These are phyloP conservation scores for Ophiostoma piceae DNA, from an alignment of 2,329 filamentous ascomycete species.

Conservation along the genomic window DNA sequence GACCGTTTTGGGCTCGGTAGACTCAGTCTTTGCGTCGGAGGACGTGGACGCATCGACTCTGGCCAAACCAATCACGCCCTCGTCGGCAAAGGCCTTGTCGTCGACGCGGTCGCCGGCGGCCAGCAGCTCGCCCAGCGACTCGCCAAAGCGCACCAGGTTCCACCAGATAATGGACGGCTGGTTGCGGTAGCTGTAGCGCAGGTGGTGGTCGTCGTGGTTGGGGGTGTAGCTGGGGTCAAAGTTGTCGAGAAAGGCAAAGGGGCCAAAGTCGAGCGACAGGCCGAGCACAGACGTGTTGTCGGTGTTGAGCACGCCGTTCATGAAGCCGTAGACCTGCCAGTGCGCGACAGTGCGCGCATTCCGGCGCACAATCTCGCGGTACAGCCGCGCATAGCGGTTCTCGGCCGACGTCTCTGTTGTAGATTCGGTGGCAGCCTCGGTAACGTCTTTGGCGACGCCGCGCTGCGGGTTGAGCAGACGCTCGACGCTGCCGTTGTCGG, in stretches of 20 bases:
- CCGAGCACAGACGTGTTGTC: conserved; percentile 93
- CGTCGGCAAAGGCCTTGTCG: conserved; percentile 60
- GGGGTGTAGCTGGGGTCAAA: conserved; percentile 94
- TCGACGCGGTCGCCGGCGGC: conserved; percentile 72
- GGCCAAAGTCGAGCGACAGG: conserved; percentile 87
- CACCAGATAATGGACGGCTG: conserved; percentile 98
- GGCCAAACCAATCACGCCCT: conserved; percentile 53
- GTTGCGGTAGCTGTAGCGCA: conserved; percentile 88
- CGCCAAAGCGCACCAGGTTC: conserved; percentile 89
- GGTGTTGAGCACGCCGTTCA: conserved; percentile 96
- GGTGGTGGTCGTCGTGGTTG: conserved; percentile 86
- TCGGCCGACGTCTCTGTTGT: conserved; percentile 48
- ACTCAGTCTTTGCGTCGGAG: not conserved
- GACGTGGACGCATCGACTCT: not conserved
- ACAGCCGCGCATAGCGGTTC: conserved; percentile 82
- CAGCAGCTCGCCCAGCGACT: conserved; percentile 81
- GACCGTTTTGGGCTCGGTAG: not conserved
- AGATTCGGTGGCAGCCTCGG: not conserved
- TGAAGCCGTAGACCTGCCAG: conserved; percentile 99
- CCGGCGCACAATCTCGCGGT: conserved; percentile 76
- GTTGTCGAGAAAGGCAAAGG: conserved; percentile 95
- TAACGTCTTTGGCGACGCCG: conserved; percentile 18
- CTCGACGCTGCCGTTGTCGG: conserved; percentile 16
- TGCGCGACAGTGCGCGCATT: conserved; percentile 85
- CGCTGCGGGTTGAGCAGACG: conserved; percentile 29